A percentile compares a stretch with the other conserved stretches of the same genome.
These are phyloP conservation scores for Lomentospora prolificans DNA, from an alignment of 2,329 filamentous ascomycete species.

Conservation along the genomic window DNA sequence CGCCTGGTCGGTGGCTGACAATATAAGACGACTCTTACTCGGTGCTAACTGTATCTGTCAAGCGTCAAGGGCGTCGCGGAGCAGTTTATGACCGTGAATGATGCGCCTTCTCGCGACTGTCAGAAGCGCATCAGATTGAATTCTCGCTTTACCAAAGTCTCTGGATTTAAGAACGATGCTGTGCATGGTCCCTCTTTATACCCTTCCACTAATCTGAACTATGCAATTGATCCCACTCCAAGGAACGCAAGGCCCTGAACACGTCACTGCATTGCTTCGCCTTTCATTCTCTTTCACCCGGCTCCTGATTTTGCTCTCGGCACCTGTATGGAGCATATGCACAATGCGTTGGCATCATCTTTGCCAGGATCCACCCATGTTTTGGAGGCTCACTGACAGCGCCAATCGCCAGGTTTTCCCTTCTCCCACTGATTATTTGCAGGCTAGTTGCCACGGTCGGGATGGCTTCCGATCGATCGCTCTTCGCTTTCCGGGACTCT, in stretches of 20 bases:
- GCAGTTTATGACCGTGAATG: no score
- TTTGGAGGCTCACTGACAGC: not conserved
- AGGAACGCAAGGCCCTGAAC: not conserved
- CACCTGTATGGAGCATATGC: conserved; percentile 1
- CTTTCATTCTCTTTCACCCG: conserved; percentile 5
- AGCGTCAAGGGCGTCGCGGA: no score
- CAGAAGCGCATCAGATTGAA: no score
- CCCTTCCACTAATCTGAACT: not conserved
- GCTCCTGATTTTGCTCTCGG: not conserved
- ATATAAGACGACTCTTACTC: not conserved
- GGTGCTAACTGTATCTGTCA: not conserved
- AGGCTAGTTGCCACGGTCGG: not conserved
- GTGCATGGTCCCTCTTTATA: conserved; percentile 3
- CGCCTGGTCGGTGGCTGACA: not conserved
- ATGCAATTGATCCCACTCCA: not conserved
- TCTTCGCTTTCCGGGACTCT: no score
- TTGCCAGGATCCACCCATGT: conserved; percentile 7
- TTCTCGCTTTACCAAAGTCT: no score
- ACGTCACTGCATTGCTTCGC: conserved; percentile 6
- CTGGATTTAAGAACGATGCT: not conserved
- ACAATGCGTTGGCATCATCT: conserved; percentile 8
- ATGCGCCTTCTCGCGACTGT: no score
- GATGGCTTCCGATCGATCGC: no score
- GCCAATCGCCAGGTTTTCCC: not conserved
- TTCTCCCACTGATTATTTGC: not conserved